Evolutionary conservation across 495 filamentous ascomycete species (phyloP), one percentile per base, ranked within the genome.

Genomic region (Penicillium samsonianum): DNA sequence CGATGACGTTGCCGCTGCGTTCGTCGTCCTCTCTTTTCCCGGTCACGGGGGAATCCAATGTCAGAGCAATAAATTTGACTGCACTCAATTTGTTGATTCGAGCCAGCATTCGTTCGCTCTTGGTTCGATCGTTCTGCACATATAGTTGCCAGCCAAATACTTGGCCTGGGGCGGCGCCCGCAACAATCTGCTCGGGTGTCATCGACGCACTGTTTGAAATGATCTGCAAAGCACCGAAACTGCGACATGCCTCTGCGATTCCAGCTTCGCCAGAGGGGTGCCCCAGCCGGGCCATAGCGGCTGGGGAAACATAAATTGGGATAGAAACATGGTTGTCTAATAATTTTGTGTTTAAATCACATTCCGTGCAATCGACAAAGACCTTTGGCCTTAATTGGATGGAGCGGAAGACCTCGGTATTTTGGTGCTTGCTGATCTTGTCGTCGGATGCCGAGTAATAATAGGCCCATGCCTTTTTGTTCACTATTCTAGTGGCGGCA

Each of bases 131-230:
- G 6, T 75, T 85, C 69, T 96, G 90, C 30, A 93, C 89, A 71
- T 97, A 96, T 8, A 97, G 72, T 74, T 97, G 92, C 87, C 90
- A 96, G 30, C 92, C 93, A 65, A 96, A 91, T 2, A 88, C 71
- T 68, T 95, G 90, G 6, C 80, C 84, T 0, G 83, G 78, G 16
- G 70, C 58, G 1, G 86, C 84, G 50, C 83, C 84, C 33, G 82
- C 80, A 1, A 91, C 86, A 61, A 96, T 90, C 69, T 96, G 87
- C 73, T 96, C 92, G 14, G 89, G 90, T 4, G 87, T 88, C 82
- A 90, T 87, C 16, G 85, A 89, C 1, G 92, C 90, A 67, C 93
- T 97, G 73, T 94, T 90, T 42, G 87, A 90, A 31, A 96, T 85
- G 47, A 95, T 78, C 68, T 96, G 92, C 70, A 92, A 71, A 6